These are phyloP conservation scores for Tolypocladium paradoxum DNA, from an alignment of 2,329 filamentous ascomycete species.

Conservation along the genomic window DNA sequence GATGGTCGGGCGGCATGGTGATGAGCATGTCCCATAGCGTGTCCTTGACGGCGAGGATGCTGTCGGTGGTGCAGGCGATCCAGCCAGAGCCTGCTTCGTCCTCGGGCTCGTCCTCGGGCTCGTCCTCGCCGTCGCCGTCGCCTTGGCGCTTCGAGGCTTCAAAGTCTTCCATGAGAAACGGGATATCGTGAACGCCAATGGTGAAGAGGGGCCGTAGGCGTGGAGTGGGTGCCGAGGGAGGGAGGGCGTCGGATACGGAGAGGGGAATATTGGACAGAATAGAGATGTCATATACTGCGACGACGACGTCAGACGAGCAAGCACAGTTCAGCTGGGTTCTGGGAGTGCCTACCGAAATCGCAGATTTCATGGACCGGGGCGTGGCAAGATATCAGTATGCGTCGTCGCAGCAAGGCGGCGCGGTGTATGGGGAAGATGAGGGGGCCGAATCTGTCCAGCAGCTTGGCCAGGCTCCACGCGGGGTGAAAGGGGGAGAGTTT, in stretches of 20 bases:
- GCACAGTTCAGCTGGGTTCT: not conserved
- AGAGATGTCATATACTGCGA: slow-evolving; percentile 85
- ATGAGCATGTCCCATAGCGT: slow-evolving; percentile 84
- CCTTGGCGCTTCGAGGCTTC: slow-evolving; percentile 31
- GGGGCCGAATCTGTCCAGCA: slow-evolving; percentile 79
- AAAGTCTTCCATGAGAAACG: slow-evolving; percentile 57
- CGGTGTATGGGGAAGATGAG: slow-evolving; percentile 86
- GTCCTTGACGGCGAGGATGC: slow-evolving; percentile 77
- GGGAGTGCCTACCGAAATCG: slow-evolving; percentile 64
- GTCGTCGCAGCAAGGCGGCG: slow-evolving; percentile 73
- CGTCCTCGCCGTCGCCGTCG: too few relatives aligned
- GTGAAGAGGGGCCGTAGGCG: slow-evolving; percentile 79
- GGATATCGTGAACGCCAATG: slow-evolving; percentile 87
- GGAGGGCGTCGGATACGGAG: slow-evolving; percentile 59
- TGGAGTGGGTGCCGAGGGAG: slow-evolving; percentile 47
- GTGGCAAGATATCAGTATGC: slow-evolving; percentile 77
- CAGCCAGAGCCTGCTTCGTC: slow-evolving; percentile 55
- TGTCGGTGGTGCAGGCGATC: slow-evolving; percentile 94
- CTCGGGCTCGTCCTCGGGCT: slow-evolving; percentile 24
- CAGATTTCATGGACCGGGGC: slow-evolving; percentile 78
- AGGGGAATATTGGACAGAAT: slow-evolving; percentile 80
- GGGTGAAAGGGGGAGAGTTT: slow-evolving; percentile 71
- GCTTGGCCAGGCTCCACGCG: slow-evolving; percentile 66
- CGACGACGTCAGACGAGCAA: slow-evolving; percentile 3
- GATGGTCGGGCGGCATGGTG: slow-evolving; percentile 58